phyloP scores from a whole-genome alignment of 164 flowering plant species.

The Vitis riparia region DNA sequence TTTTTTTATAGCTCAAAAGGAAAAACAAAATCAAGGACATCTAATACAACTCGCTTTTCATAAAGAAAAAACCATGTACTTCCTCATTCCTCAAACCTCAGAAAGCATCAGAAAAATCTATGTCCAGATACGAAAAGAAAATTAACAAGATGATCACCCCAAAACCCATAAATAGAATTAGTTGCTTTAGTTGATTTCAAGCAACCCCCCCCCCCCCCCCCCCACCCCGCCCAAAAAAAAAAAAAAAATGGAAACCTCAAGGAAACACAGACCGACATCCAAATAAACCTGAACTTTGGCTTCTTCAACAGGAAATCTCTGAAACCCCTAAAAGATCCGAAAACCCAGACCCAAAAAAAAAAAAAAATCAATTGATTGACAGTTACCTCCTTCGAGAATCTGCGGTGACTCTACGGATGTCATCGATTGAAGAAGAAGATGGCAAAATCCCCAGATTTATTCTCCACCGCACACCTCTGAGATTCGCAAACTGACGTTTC shows the following conservation, averaged over 20 bases:
- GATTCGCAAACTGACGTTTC: slow-evolving; percentile 36
- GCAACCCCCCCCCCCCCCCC: not conserved
- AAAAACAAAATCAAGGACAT: no score
- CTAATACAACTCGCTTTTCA: no score
- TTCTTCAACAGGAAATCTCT: not conserved
- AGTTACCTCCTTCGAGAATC: slow-evolving; percentile 78
- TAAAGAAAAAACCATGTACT: no score
- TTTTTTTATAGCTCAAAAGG: no score
- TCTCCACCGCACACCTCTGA: slow-evolving; percentile 91
- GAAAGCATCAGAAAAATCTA: no score
- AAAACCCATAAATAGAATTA: no score
- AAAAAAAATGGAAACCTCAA: no score
- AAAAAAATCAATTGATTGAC: not conserved
- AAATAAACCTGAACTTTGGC: not conserved
- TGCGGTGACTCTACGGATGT: slow-evolving; percentile 88
- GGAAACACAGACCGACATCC: no score
- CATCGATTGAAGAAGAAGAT: slow-evolving; percentile 53
- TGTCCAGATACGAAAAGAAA: no score
- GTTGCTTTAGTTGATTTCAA: not conserved
- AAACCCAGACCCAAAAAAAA: not conserved
- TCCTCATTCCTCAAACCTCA: no score
- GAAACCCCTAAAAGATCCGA: not conserved
- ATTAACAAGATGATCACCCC: no score
- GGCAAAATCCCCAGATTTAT: slow-evolving; percentile 85
- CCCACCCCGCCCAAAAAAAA: not conserved